Base-by-base conservation (phyloP, 78 protist genomes). In the Isochrysis galbana region DNA sequence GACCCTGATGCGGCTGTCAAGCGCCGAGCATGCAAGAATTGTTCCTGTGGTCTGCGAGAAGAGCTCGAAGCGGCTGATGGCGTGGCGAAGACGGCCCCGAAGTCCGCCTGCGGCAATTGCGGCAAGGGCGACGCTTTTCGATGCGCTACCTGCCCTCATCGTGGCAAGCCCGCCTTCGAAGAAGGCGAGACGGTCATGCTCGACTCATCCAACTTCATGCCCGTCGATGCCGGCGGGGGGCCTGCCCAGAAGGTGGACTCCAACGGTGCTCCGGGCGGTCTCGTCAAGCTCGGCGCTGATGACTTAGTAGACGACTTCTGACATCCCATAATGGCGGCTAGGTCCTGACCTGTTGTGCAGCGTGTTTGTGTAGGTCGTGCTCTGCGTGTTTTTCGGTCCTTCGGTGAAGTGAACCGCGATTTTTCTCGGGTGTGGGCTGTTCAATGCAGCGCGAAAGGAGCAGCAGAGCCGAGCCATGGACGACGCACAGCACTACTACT, bases 101-200 rank as follows among this genome's bases (percentile, higher is more conserved):
- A 90, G 45, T 90, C 92, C 23, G 45, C 82, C n/a, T 90, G 92
- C 48, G 92, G 92, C 45, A 70, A 44, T 55, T 90, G 92, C 48
- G 51, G 70, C 23, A 69, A 46, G 21, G 92, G 92, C 34, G 92
- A 90, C 86, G 92, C 92, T 26, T 90, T 70, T 22, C 92, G 92
- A 14, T 90, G 92, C 92, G 78, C 55, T 14, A 36, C 34, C 29
- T 90, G 92, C 92, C 92, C 92, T 26, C 55, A 90, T 25, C 84
- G 42, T 5, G 92, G 92, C 67, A 90, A 14, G 78, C 92, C 92
- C 38, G 86, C 92, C 29, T 90, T 70, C 92, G 55, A 38, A 23
- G 26, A 4, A 25, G 69, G 69, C 26, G 91, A 88, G 38, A 39
- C 29, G 34, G 91, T 88, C 45, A 2, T 5, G 77, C 19, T 72